Conservation (phyloP, 2,329 filamentous ascomycete genomes). For the Escovopsis sp. region DNA sequence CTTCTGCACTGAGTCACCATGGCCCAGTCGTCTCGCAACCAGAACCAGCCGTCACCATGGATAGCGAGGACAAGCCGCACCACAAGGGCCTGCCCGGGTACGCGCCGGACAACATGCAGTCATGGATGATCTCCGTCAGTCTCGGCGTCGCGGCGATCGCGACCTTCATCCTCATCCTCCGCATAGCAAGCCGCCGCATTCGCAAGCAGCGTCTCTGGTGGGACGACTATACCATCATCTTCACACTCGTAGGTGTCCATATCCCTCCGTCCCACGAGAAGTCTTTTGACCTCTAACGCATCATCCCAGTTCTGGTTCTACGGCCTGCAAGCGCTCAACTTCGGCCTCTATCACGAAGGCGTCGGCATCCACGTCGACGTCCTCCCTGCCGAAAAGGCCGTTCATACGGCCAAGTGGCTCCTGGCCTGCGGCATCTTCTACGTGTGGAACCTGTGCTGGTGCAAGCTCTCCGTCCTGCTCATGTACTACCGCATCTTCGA, state of each 20-base stretch:
- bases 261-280: too few species aligned
- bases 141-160: constrained; percentile 26
- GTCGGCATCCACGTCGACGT: constrained; percentile 31
- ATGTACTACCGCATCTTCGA: constrained; percentile 39
- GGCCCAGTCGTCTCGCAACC: not conserved
- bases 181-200: constrained; percentile 24
- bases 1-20: too few species aligned
- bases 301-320: constrained; percentile 23
- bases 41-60: too few species aligned
- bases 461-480: constrained; percentile 33
- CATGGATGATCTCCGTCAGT: constrained; percentile 25
- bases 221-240: constrained; percentile 34
- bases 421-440: constrained; percentile 32
- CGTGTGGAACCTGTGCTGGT: constrained; percentile 30
- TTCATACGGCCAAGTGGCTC: constrained; percentile 30
- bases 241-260: constrained; percentile 25
- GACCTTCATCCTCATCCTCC: constrained; percentile 20
- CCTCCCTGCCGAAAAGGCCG: constrained; percentile 20
- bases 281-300: too few species aligned
- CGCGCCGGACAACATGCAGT: constrained; percentile 21
- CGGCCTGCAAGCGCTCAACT: constrained; percentile 28
- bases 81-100: constrained; percentile 9
- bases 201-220: constrained; percentile 28
- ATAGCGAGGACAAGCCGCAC: not conserved
- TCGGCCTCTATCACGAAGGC: constrained; percentile 28